Percentiles rank a stretch among this genome's conserved stretches.
These are phyloP conservation scores for Salix purpurea DNA, from an alignment of 345 rosid species.

Conservation along the genomic window DNA sequence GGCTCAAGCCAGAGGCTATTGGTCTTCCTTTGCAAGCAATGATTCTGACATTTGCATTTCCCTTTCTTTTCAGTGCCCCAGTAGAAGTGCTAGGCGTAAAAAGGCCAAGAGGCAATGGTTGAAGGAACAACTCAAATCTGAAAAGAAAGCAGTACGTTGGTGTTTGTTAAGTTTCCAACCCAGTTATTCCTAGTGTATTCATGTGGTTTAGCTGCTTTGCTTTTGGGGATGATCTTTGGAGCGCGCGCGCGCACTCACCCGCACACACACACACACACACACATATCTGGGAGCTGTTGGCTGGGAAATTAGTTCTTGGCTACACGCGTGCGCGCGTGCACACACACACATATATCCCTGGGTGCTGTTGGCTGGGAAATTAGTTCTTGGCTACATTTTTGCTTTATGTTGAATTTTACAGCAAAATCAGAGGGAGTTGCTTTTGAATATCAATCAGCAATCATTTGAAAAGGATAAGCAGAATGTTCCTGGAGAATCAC, in stretches of 20 bases:
- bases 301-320: not conserved
- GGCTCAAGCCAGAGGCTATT: not conserved
- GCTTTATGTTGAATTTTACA: constrained; percentile 24
- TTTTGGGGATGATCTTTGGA: not conserved
- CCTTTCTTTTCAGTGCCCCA: constrained; percentile 49
- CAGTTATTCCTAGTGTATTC: not conserved
- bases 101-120: constrained; percentile 76
- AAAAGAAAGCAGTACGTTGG: constrained; percentile 53
- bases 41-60: not conserved
- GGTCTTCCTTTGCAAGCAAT: not conserved
- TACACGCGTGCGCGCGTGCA: not conserved
- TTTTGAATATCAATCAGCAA: constrained; percentile 30
- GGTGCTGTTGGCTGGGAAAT: not conserved
- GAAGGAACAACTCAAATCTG: constrained; percentile 57
- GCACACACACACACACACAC: not conserved
- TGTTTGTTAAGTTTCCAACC: not conserved
- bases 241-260: not conserved
- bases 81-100: constrained; percentile 94
- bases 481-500: constrained; percentile 27
- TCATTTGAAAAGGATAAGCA: constrained; percentile 31
- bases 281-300: not conserved
- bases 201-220: not conserved
- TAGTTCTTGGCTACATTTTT: not conserved
- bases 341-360: not conserved
- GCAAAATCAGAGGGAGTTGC: constrained; percentile 40